Conservation (phyloP, 1,139 yeast genomes). For the Yamadazyma triangularis region DNA sequence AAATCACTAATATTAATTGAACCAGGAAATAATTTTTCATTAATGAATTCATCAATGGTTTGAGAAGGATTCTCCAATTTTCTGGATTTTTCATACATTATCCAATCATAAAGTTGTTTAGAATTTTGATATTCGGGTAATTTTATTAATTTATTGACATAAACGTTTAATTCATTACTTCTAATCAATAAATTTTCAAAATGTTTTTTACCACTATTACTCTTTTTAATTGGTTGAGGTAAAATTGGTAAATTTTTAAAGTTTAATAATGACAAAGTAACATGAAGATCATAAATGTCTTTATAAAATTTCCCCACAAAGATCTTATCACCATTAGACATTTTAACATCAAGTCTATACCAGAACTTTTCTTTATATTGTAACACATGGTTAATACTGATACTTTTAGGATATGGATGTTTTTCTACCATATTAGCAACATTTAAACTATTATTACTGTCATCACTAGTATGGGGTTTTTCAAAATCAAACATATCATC, state of each 20-base stretch:
- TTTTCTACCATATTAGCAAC: background rate
- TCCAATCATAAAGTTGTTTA: conserved; percentile 14
- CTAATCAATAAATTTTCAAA: conserved; percentile 20
- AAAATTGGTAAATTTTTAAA: conserved; percentile 25
- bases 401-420: conserved; percentile 24
- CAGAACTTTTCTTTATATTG: conserved; percentile 33
- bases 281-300: conserved; percentile 40
- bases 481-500: conserved; percentile 14
- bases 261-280: conserved; percentile 15
- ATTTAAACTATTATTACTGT: too few relatives aligned
- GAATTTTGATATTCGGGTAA: conserved; percentile 12
- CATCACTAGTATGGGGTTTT: too few relatives aligned
- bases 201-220: conserved; percentile 14
- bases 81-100: conserved; percentile 7
- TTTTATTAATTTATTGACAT: conserved; percentile 25
- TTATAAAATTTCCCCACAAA: conserved; percentile 38
- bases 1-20: conserved; percentile 20
- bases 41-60: conserved; percentile 15
- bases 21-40: conserved; percentile 17
- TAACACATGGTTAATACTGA: conserved; percentile 32
- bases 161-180: conserved; percentile 31
- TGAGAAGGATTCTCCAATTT: conserved; percentile 7
- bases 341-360: conserved; percentile 38
- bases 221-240: conserved; percentile 32
- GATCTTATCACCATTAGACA: conserved; percentile 25